A percentile compares a stretch with the other conserved stretches of the same genome.
phyloP scores from a whole-genome alignment of 257 asterid species.

The Forsythia viridissima region DNA sequence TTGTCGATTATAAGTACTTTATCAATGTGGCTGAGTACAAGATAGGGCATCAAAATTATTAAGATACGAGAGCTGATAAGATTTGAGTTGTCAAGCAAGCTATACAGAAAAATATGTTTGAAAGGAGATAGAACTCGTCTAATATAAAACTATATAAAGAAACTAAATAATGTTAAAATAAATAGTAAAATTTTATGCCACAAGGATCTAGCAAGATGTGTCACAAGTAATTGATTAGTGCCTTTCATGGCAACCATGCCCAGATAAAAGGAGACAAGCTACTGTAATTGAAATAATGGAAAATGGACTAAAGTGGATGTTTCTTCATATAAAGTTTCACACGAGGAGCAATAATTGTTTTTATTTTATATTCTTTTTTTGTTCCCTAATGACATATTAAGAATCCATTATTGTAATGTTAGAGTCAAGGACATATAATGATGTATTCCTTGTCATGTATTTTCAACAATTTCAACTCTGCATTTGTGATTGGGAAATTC shows the following conservation, averaged over 20 bases:
- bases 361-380: background rate
- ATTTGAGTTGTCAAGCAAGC: too few relatives aligned
- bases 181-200: too few relatives aligned
- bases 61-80: too few relatives aligned
- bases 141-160: too few relatives aligned
- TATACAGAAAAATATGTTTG: too few relatives aligned
- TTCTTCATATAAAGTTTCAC: conserved; percentile 17
- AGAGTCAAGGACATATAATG: background rate
- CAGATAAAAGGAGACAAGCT: background rate
- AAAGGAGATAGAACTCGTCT: too few relatives aligned
- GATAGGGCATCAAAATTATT: too few relatives aligned
- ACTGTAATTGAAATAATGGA: conserved; percentile 19
- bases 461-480: background rate
- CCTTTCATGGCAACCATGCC: conserved; percentile 11
- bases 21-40: background rate
- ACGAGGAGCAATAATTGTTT: conserved; percentile 7
- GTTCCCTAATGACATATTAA: background rate
- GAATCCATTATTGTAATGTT: background rate
- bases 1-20: background rate
- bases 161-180: too few relatives aligned
- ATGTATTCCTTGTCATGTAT: background rate
- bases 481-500: background rate
- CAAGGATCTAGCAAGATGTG: background rate
- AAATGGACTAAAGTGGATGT: conserved; percentile 21
- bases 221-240: conserved; percentile 1